phyloP scores from a whole-genome alignment of 352 stramenopile genomes.

The Pythium guiyangense region DNA sequence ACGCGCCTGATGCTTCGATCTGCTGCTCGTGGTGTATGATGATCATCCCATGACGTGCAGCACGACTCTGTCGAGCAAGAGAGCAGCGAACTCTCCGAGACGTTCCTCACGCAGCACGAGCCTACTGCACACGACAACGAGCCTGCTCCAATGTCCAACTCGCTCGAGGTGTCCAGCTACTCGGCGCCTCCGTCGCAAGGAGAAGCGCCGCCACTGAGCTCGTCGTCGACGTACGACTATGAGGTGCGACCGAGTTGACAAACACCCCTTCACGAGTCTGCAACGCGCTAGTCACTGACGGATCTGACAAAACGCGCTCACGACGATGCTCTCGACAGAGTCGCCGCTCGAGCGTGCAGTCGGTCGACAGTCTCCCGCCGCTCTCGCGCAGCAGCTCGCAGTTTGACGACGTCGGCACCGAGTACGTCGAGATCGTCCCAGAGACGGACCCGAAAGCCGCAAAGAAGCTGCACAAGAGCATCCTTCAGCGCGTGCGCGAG shows the following conservation, averaged over 20 bases:
- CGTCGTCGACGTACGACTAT: conserved; percentile 1
- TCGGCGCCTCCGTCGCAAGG: too few species aligned
- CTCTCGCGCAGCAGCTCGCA: conserved; percentile 10
- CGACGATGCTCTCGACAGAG: neutral
- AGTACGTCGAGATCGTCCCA: conserved; percentile 45
- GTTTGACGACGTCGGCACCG: conserved; percentile 49
- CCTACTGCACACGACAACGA: too few species aligned
- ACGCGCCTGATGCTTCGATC: neutral
- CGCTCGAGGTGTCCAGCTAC: too few species aligned
- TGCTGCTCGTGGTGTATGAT: too few species aligned
- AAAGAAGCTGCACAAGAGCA: conserved; percentile 71
- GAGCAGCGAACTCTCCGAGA: too few species aligned
- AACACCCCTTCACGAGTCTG: too few species aligned
- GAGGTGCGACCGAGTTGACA: neutral
- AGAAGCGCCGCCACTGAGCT: neutral
- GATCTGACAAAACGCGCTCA: neutral
- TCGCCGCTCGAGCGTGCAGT: neutral
- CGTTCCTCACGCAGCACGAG: too few species aligned
- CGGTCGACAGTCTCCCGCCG: conserved; percentile 4
- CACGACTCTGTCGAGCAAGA: too few species aligned
- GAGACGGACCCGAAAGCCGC: conserved; percentile 52
- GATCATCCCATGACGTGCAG: too few species aligned
- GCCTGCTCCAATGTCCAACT: too few species aligned
- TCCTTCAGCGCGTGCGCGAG: conserved; percentile 60
- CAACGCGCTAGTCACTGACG: too few species aligned